Conservation (phyloP, 2,329 filamentous ascomycete genomes). For the Curvularia verruculosa region DNA sequence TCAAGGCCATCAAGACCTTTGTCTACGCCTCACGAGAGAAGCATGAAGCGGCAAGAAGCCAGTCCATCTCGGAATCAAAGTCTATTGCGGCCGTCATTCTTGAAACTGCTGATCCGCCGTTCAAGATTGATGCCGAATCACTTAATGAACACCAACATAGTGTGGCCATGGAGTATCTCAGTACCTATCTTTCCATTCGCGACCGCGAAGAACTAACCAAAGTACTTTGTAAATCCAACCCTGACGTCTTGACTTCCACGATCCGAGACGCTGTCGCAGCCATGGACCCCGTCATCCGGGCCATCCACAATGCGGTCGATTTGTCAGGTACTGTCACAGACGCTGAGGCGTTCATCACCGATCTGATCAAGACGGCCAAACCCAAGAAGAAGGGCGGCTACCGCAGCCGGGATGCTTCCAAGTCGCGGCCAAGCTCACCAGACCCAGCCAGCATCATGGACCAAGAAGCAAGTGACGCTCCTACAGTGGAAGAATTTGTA, state of each 20-base stretch:
- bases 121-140: conserved; percentile 48
- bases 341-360: conserved; percentile 70
- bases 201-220: conserved; percentile 75
- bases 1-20: conserved; percentile 66
- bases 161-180: conserved; percentile 71
- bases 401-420: conserved; percentile 30
- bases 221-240: conserved; percentile 69
- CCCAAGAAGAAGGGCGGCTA: conserved; percentile 42
- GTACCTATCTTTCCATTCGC: conserved; percentile 71
- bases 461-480: conserved; percentile 38
- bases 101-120: conserved; percentile 53
- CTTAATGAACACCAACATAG: conserved; percentile 67
- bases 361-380: conserved; percentile 67
- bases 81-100: conserved; percentile 74
- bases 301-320: conserved; percentile 73
- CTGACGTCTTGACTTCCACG: conserved; percentile 74
- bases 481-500: conserved; percentile 75
- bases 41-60: conserved; percentile 65
- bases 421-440: conserved; percentile 30
- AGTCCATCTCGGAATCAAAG: conserved; percentile 59
- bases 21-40: conserved; percentile 59
- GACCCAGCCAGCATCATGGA: conserved; percentile 34
- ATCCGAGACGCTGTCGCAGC: conserved; percentile 69
- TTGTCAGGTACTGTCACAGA: conserved; percentile 72
- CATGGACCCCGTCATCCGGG: conserved; percentile 76